Evolutionary conservation across 768 basidiomycete genomes (phyloP).

Genomic region (Tephrocybe sp.): DNA sequence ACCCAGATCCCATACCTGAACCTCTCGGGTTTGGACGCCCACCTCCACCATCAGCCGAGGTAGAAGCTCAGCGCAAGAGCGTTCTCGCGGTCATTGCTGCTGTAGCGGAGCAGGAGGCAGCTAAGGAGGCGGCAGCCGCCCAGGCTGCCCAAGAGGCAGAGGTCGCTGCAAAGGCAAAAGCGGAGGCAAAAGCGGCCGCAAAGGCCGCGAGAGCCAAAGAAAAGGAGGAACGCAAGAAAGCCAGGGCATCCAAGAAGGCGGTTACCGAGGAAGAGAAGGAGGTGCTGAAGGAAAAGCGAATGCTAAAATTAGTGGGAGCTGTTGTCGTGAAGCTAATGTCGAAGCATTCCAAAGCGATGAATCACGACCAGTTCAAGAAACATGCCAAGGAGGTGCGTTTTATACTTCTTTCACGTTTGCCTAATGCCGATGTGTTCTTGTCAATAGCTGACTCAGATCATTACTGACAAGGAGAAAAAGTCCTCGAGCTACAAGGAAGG

Average conservation of each 20-base stretch:
- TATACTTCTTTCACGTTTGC: neutral
- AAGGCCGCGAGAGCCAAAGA: constrained; percentile 25
- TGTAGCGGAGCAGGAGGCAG: constrained; percentile 29
- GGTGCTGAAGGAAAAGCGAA: constrained; percentile 73
- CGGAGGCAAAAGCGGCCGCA: constrained; percentile 23
- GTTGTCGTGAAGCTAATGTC: constrained; percentile 93
- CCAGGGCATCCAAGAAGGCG: constrained; percentile 38
- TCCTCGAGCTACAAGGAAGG: constrained; percentile 74
- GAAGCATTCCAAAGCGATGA: constrained; percentile 75
- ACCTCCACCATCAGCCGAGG: neutral
- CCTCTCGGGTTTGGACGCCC: neutral
- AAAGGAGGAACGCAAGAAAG: constrained; percentile 30
- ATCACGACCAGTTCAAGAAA: constrained; percentile 85
- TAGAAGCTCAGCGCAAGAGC: constrained; percentile 20
- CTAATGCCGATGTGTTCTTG: neutral
- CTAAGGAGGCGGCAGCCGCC: constrained; percentile 29
- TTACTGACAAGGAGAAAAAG: constrained; percentile 96
- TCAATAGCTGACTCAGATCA: constrained; percentile 72
- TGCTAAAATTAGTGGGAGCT: constrained; percentile 80
- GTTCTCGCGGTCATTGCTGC: constrained; percentile 35
- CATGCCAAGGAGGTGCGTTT: constrained; percentile 86
- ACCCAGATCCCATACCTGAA: neutral
- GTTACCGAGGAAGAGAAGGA: constrained; percentile 58
- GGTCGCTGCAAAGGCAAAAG: constrained; percentile 26
- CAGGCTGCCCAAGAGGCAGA: constrained; percentile 29